A percentile compares a stretch with the other conserved stretches of the same genome.
These are phyloP conservation scores for Epichloe sp. DNA, from an alignment of 2,329 filamentous ascomycete genomes.

Conservation along the genomic window DNA sequence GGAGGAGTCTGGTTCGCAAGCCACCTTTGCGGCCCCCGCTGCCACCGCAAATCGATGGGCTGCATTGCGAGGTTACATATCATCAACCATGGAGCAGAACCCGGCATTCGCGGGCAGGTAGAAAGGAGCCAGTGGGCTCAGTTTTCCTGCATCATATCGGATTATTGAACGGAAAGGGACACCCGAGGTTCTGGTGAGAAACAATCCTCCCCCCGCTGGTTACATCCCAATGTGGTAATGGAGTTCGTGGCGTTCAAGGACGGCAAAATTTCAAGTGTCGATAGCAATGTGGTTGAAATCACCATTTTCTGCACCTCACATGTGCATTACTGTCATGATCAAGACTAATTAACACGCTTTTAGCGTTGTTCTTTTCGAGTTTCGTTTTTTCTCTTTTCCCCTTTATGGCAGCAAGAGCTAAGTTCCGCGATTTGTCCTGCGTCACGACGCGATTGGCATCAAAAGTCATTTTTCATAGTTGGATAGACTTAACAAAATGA, in stretches of 20 bases:
- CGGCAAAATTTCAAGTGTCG: not conserved
- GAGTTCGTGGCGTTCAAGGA: not conserved
- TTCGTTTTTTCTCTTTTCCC: not conserved
- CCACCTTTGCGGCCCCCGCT: constrained; percentile 9
- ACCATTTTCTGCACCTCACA: not conserved
- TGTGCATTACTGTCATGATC: not conserved
- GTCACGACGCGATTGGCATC: not conserved
- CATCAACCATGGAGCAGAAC: constrained; percentile 79
- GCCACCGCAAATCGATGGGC: constrained; percentile 56
- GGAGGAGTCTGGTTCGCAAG: not conserved
- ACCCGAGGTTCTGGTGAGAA: too few relatives aligned
- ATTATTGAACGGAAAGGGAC: too few relatives aligned
- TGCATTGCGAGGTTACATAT: constrained; percentile 71
- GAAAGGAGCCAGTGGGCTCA: not conserved
- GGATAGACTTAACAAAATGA: not conserved
- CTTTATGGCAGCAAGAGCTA: not conserved
- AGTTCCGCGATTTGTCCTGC: not conserved
- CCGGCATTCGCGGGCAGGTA: constrained; percentile 46
- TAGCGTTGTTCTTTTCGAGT: not conserved
- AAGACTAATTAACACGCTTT: not conserved
- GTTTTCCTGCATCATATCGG: not conserved
- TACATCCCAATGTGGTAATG: not conserved
- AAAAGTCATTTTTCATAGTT: constrained; percentile 2
- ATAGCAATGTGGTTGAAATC: not conserved
- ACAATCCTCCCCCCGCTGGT: too few relatives aligned